Conservation (phyloP, 75 land plant species). For the Picea glauca region DNA sequence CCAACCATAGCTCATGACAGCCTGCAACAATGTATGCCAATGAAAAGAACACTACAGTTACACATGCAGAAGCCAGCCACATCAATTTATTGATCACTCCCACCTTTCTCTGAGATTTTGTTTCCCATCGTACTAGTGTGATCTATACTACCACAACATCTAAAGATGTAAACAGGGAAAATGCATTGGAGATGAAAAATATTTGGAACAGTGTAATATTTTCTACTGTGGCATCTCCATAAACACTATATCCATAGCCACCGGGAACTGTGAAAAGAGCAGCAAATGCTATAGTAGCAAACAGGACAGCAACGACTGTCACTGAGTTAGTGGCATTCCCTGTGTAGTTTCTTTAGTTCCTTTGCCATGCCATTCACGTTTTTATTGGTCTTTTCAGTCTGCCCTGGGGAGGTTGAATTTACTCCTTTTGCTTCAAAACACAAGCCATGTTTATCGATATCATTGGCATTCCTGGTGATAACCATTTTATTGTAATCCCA, state of each 20-base stretch:
- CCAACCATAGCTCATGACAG: slow-evolving; percentile 39
- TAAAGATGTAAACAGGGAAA: slow-evolving; percentile 60
- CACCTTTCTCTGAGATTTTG: slow-evolving; percentile 55
- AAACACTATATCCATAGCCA: slow-evolving; percentile 23
- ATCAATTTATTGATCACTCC: slow-evolving; percentile 69
- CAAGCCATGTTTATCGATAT: no score
- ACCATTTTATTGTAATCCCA: no score
- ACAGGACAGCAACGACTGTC: slow-evolving; percentile 70
- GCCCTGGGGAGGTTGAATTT: slow-evolving; percentile 4
- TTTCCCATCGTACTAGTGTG: slow-evolving; percentile 62
- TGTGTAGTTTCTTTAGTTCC: slow-evolving; percentile 61
- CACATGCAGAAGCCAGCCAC: slow-evolving; percentile 73
- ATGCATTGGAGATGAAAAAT: slow-evolving; percentile 61
- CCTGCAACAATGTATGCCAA: slow-evolving; percentile 60
- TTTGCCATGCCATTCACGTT: slow-evolving; percentile 57
- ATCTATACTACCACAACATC: slow-evolving; percentile 76
- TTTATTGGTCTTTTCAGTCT: slow-evolving; percentile 56
- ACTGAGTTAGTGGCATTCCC: slow-evolving; percentile 66
- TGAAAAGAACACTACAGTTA: slow-evolving; percentile 47
- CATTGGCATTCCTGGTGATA: no score
- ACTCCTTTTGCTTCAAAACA: no score
- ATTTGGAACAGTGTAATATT: slow-evolving; percentile 34
- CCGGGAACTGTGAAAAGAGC: slow-evolving; percentile 74
- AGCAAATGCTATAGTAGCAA: slow-evolving; percentile 75
- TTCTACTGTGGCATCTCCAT: slow-evolving; percentile 36